Conservation (phyloP, 2,329 filamentous ascomycete genomes). For the Endoconidiophora polonica region DNA sequence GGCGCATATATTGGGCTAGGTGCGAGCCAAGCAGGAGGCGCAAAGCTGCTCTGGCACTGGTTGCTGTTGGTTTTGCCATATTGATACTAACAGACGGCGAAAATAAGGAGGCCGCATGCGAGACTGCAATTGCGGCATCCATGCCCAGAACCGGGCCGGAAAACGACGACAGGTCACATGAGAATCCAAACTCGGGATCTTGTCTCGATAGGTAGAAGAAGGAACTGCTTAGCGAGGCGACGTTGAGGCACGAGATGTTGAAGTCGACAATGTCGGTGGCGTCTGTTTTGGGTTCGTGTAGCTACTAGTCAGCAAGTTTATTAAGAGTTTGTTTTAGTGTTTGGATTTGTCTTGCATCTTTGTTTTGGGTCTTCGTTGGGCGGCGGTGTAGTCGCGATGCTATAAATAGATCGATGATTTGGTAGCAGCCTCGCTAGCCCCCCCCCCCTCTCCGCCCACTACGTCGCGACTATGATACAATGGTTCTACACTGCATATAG, state of each 20-base stretch:
- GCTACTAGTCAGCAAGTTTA: not conserved
- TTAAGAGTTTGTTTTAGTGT: not conserved
- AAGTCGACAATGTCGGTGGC: slow-evolving; percentile 75
- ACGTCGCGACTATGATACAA: too few species aligned
- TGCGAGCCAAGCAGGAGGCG: slow-evolving; percentile 66
- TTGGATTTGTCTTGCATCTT: too few species aligned
- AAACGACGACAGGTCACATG: slow-evolving; percentile 53
- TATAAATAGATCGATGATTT: not conserved
- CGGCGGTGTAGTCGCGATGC: not conserved
- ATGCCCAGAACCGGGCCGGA: slow-evolving; percentile 30
- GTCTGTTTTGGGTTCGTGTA: slow-evolving; percentile 32
- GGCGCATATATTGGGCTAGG: slow-evolving; percentile 57
- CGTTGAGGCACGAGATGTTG: slow-evolving; percentile 58
- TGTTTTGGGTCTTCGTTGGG: not conserved
- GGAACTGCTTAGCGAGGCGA: slow-evolving; percentile 42
- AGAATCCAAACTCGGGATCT: slow-evolving; percentile 67
- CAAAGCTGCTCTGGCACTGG: slow-evolving; percentile 18
- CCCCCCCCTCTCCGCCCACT: too few species aligned
- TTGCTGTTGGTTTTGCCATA: not conserved
- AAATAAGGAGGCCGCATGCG: not conserved
- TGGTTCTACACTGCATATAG: too few species aligned
- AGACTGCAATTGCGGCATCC: not conserved
- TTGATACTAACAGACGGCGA: not conserved
- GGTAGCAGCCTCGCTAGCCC: not conserved
- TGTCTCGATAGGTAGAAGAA: slow-evolving; percentile 63